Percentiles rank a stretch among this genome's conserved stretches.
These are phyloP conservation scores for Solanum ossicruentum DNA, from an alignment of 257 asterid species.

Conservation along the genomic window DNA sequence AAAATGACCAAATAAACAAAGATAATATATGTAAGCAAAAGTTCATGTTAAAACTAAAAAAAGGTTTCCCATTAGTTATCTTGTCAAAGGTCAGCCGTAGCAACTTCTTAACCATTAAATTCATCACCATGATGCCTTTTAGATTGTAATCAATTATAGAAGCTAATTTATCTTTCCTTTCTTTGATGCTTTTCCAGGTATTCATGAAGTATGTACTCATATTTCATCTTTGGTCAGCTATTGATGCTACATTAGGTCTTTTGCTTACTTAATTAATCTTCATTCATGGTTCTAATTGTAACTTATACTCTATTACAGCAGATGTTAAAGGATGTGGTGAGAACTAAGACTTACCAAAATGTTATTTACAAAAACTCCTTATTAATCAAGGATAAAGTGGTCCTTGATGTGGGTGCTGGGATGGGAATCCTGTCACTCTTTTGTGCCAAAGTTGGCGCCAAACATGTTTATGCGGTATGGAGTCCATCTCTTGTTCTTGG, in stretches of 20 bases:
- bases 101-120: background rate
- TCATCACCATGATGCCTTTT: background rate
- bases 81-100: background rate
- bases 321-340: constrained; percentile 82
- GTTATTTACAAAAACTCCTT: constrained; percentile 73
- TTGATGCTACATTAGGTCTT: background rate
- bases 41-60: background rate
- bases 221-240: background rate
- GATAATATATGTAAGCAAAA: background rate
- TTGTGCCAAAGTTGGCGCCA: constrained; percentile 95
- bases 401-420: constrained; percentile 98
- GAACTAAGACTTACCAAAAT: constrained; percentile 83
- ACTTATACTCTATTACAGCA: constrained; percentile 38
- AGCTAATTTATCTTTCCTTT: background rate
- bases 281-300: background rate
- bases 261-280: background rate
- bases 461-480: constrained; percentile 44
- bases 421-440: constrained; percentile 92
- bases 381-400: constrained; percentile 80
- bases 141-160: background rate
- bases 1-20: background rate
- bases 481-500: background rate
- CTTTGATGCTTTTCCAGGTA: constrained; percentile 52
- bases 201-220: constrained; percentile 74
- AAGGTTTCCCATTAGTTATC: background rate